Conservation (phyloP, 1,284 basidiomycete genomes). For the Sanguinoderma infundibulare region DNA sequence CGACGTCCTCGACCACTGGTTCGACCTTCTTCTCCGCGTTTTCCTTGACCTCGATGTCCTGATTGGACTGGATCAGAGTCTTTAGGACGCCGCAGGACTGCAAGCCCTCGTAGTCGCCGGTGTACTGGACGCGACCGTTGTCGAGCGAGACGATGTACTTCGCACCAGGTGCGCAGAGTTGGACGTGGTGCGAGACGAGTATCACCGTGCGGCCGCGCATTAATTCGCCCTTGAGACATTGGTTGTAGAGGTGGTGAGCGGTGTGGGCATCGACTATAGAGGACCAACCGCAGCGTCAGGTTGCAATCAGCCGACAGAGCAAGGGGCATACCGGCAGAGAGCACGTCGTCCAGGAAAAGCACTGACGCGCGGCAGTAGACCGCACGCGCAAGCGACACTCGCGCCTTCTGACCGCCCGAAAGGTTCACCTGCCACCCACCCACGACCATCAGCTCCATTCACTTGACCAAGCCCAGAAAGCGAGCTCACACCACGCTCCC, state of each 20-base stretch:
- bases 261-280: slow-evolving; percentile 83
- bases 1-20: background rate
- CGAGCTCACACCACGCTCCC: slow-evolving; percentile 73
- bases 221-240: slow-evolving; percentile 87
- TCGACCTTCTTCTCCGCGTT: slow-evolving; percentile 33
- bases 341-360: slow-evolving; percentile 89
- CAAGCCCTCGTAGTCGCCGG: slow-evolving; percentile 74
- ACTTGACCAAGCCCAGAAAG: background rate
- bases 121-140: slow-evolving; percentile 82
- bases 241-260: slow-evolving; percentile 80
- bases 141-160: slow-evolving; percentile 82
- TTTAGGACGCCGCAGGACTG: slow-evolving; percentile 66
- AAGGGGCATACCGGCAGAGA: slow-evolving; percentile 62
- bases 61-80: slow-evolving; percentile 68
- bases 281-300: too few relatives aligned
- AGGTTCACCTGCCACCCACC: slow-evolving; percentile 74
- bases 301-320: background rate
- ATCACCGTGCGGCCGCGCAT: slow-evolving; percentile 81
- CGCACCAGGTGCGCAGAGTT: slow-evolving; percentile 74
- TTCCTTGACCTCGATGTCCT: slow-evolving; percentile 44
- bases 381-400: slow-evolving; percentile 89
- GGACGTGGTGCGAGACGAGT: slow-evolving; percentile 91
- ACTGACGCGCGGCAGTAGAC: slow-evolving; percentile 91
- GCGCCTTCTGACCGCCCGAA: slow-evolving; percentile 94
- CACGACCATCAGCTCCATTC: background rate